Evolutionary conservation across 805 yeast genomes (phyloP).

Genomic region (Diddensiella santjacobensis): DNA sequence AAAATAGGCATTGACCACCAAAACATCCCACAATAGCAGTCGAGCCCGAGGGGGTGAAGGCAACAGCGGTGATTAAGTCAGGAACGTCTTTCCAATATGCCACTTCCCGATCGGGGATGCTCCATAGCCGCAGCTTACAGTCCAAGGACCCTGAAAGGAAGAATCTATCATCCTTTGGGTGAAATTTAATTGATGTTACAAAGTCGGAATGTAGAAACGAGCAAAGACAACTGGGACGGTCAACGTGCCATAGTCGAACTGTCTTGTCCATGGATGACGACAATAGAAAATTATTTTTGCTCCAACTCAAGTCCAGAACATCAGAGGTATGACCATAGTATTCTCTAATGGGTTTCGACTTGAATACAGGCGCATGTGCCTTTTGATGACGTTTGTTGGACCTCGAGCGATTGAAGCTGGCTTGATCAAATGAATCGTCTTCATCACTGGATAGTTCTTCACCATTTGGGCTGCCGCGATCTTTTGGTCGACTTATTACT

Average conservation of each 20-base stretch:
- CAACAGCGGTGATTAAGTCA: constrained; percentile 69
- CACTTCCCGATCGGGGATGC: constrained; percentile 68
- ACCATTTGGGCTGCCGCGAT: constrained; percentile 44
- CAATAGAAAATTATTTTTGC: constrained; percentile 74
- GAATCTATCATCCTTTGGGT: constrained; percentile 82
- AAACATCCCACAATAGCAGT: constrained; percentile 71
- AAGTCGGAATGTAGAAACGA: constrained; percentile 73
- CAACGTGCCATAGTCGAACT: constrained; percentile 81
- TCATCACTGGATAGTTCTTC: constrained; percentile 20
- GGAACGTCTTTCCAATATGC: constrained; percentile 58
- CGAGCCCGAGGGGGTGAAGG: constrained; percentile 61
- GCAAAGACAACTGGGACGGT: constrained; percentile 57
- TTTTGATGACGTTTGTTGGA: constrained; percentile 6
- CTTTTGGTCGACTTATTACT: constrained; percentile 69
- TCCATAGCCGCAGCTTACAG: constrained; percentile 74
- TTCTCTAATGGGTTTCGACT: constrained; percentile 55
- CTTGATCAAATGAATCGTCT: constrained; percentile 6
- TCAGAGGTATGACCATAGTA: constrained; percentile 68
- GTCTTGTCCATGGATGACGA: constrained; percentile 84
- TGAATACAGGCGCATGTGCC: constrained; percentile 73
- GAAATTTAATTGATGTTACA: constrained; percentile 76
- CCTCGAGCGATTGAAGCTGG: not conserved
- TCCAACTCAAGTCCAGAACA: constrained; percentile 79
- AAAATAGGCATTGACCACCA: constrained; percentile 59
- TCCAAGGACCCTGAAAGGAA: constrained; percentile 80